A percentile compares a stretch with the other conserved stretches of the same genome.
These are phyloP conservation scores for Sindora glabra DNA, from an alignment of 306 rosid species.

Conservation along the genomic window DNA sequence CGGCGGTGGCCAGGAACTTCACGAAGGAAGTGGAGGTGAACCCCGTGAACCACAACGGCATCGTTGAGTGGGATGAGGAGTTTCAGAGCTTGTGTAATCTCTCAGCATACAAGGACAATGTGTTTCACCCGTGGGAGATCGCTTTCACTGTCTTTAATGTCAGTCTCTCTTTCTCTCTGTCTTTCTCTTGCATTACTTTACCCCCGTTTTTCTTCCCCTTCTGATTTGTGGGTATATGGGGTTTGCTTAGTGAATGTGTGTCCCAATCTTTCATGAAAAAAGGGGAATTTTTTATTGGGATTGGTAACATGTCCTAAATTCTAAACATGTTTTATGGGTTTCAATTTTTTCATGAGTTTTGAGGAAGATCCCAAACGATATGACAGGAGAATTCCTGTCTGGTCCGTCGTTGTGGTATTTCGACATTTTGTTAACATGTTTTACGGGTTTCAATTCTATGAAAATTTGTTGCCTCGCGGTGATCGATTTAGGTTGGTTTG, in stretches of 20 bases:
- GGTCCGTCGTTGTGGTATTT: too few species aligned
- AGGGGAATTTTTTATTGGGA: background rate
- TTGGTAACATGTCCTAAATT: background rate
- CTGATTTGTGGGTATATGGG: too few species aligned
- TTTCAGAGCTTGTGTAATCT: conserved; percentile 36
- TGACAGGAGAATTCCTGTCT: too few species aligned
- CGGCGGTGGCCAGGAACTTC: conserved; percentile 53
- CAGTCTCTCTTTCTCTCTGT: conserved; percentile 4
- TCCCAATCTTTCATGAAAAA: background rate
- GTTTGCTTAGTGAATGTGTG: background rate
- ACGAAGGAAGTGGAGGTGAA: conserved; percentile 49
- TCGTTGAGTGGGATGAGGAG: conserved; percentile 70
- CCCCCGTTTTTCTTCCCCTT: too few species aligned
- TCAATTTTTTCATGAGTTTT: background rate
- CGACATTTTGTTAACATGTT: too few species aligned
- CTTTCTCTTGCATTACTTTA: background rate
- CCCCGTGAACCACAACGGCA: conserved; percentile 19
- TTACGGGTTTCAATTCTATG: too few species aligned
- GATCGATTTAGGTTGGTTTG: too few species aligned
- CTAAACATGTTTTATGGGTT: background rate
- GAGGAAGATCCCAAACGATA: background rate
- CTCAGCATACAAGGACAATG: conserved; percentile 75
- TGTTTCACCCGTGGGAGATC: conserved; percentile 96
- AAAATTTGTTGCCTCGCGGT: too few species aligned
- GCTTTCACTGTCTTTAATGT: conserved; percentile 80